Base-by-base conservation (phyloP, 1,284 basidiomycete genomes). In the Sporisorium graminicola region DNA sequence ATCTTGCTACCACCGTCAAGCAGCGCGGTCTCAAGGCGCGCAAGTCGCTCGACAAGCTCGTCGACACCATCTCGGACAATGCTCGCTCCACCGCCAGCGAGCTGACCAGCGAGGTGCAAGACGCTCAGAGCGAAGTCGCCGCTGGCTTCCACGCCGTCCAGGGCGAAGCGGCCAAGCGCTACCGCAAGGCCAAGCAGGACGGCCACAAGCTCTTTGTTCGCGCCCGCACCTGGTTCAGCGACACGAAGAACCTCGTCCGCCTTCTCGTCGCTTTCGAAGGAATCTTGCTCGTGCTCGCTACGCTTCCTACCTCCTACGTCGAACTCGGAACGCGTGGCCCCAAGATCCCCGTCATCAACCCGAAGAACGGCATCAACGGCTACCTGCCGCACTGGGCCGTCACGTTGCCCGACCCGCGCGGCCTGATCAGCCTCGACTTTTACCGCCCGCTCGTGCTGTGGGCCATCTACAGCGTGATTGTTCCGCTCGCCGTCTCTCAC, bases 391-490 rank as follows among this genome's bases (percentile, higher is more conserved):
- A 80, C 67, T 79, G 71, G 61, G 72, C 68, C 54, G 53, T 81
- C 59, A 78, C 81, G 14, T 33, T 78, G 35, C 77, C 79, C 22
- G 51, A 81, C 47, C 65, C 62, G 4, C 69, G 67, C 24, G 74
- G 63, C 24, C 33, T 79, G 57, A 37, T 74, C 49, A 66, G 68
- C 59, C 35, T 76, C 20, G 65, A 52, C 58, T 81, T 80, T 58
- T 78, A 78, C 76, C 68, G 72, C 22, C 77, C 78, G 27, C 60
- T 82, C 10, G 46, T 69, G 9, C 71, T 82, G 44, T 82, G 81
- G 81, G 64, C 65, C 31, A 27, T 73, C 42, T 81, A 76, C 71
- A 78, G 66, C 61, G 77, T 81, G 18, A 63, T 75, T 9, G 58
- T 81, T 12, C 79, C 79, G 26, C 56, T 70, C 24, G 63, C 77